phyloP scores from a whole-genome alignment of 257 asterid genomes.

The Przewalskia tangutica region DNA sequence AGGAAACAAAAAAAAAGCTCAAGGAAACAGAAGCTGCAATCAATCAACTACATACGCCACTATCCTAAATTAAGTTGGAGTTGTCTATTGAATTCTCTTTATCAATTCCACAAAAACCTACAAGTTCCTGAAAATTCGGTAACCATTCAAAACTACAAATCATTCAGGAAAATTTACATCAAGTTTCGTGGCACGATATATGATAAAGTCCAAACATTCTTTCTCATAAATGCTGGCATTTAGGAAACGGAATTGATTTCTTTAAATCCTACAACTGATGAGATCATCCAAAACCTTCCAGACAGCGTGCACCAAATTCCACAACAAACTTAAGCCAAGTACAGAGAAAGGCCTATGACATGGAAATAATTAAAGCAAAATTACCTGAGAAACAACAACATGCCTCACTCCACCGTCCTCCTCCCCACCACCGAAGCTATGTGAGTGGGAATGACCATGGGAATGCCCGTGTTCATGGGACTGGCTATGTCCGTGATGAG shows the following conservation, averaged over 20 bases:
- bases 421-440: slow-evolving; percentile 31
- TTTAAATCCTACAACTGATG: neutral
- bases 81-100: neutral
- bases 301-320: neutral
- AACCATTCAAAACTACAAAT: neutral
- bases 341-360: neutral
- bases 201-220: neutral
- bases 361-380: neutral
- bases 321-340: neutral
- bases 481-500: slow-evolving; percentile 79
- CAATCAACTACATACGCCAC: neutral
- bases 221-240: neutral
- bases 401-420: slow-evolving; percentile 63
- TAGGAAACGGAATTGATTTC: neutral
- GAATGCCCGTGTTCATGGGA: slow-evolving; percentile 51
- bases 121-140: neutral
- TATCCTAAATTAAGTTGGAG: neutral
- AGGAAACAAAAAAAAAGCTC: neutral
- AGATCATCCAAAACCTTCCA: neutral
- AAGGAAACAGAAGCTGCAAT: neutral
- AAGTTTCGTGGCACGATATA: neutral
- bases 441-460: slow-evolving; percentile 52
- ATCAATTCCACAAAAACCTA: neutral
- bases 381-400: slow-evolving; percentile 84
- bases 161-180: neutral